Percentiles rank a stretch among this genome's conserved stretches.
Conservation (phyloP, 148 eudicot genomes). For the Amaranthus hypochondriacus region DNA sequence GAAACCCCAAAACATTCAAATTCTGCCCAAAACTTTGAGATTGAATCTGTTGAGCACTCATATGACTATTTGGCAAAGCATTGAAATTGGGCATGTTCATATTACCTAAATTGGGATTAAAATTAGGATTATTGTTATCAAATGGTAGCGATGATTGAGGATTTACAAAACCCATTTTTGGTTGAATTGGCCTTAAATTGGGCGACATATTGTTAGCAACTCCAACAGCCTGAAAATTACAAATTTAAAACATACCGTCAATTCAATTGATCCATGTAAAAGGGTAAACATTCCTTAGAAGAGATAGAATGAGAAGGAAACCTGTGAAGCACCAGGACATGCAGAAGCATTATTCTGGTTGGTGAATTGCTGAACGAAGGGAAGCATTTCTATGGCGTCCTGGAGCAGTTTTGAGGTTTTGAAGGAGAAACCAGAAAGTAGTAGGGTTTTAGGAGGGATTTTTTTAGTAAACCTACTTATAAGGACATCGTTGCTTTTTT, state of each 20-base stretch:
- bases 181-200: conserved; percentile 30
- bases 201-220: conserved; percentile 20
- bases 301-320: neutral
- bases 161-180: conserved; percentile 32
- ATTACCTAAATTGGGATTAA: conserved; percentile 20
- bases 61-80: conserved; percentile 14
- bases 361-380: conserved; percentile 20
- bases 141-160: conserved; percentile 27
- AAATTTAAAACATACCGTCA: conserved; percentile 1
- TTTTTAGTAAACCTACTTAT: too few species aligned
- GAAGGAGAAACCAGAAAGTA: neutral
- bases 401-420: conserved; percentile 3
- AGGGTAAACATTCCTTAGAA: neutral
- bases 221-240: conserved; percentile 23
- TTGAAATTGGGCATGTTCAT: conserved; percentile 29
- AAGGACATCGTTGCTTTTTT: too few species aligned
- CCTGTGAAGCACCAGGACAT: conserved; percentile 18
- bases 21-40: conserved; percentile 26
- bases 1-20: conserved; percentile 20
- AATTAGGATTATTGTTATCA: conserved; percentile 5
- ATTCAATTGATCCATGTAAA: neutral
- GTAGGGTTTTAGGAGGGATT: conserved; percentile 2
- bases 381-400: conserved; percentile 22
- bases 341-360: conserved; percentile 19
- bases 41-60: conserved; percentile 26